phyloP scores from a whole-genome alignment of 768 basidiomycete genomes.

The Fomitopsis serialis region DNA sequence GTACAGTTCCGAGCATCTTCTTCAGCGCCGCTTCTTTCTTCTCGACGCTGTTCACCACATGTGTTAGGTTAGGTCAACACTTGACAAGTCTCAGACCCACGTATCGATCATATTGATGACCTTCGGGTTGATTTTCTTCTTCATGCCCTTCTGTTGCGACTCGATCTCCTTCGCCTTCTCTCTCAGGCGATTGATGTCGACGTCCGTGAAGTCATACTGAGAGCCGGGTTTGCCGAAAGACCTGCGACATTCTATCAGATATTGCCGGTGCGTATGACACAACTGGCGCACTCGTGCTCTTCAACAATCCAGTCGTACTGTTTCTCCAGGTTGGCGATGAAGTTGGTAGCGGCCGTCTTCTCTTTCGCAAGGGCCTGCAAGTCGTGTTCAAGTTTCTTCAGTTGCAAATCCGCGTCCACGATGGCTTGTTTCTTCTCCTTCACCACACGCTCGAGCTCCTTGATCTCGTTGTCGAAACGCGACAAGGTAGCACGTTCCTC shows the following conservation, averaged over 20 bases:
- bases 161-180: slow-evolving; percentile 72
- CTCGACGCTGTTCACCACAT: slow-evolving; percentile 61
- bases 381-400: slow-evolving; percentile 70
- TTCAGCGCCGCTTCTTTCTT: slow-evolving; percentile 84
- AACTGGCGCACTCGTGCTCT: slow-evolving; percentile 70
- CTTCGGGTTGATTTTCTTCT: slow-evolving; percentile 94
- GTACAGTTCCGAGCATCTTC: slow-evolving; percentile 83
- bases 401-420: slow-evolving; percentile 55
- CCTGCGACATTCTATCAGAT: slow-evolving; percentile 33
- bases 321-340: slow-evolving; percentile 66
- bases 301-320: slow-evolving; percentile 84
- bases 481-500: slow-evolving; percentile 86
- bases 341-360: slow-evolving; percentile 43
- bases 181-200: slow-evolving; percentile 55
- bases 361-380: slow-evolving; percentile 62
- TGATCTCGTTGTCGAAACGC: slow-evolving; percentile 85
- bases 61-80: slow-evolving; percentile 3
- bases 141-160: slow-evolving; percentile 76
- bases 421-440: slow-evolving; percentile 75
- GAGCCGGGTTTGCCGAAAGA: slow-evolving; percentile 80
- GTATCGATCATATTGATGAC: slow-evolving; percentile 95
- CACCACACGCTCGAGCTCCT: slow-evolving; percentile 75
- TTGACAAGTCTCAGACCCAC: slow-evolving; percentile 37
- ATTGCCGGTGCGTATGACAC: neutral
- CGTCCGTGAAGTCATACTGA: slow-evolving; percentile 71